Evolutionary conservation across 2,329 filamentous ascomycete genomes (phyloP).

Genomic region (Purpureocillium takamizusanense): DNA sequence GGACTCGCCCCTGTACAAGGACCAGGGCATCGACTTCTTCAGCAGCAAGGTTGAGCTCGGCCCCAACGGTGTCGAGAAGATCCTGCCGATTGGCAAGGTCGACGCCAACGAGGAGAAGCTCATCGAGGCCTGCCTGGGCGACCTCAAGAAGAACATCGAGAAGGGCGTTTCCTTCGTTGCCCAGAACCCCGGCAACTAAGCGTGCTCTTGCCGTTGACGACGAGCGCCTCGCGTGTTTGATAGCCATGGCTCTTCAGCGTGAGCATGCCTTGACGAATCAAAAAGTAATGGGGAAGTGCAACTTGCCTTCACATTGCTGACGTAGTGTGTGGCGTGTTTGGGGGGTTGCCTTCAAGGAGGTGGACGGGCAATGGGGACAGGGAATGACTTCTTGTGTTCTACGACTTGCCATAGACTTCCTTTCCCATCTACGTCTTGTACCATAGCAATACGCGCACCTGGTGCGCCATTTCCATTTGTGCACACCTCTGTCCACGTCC

Average conservation of each 20-base stretch:
- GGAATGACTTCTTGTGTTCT: constrained; percentile 12
- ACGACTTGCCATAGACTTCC: constrained; percentile 21
- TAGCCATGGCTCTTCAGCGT: too few species aligned
- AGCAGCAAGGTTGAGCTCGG: constrained; percentile 91
- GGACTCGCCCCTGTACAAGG: constrained; percentile 95
- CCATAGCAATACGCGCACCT: constrained; percentile 15
- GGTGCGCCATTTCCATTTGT: too few species aligned
- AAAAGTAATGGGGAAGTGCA: constrained; percentile 1
- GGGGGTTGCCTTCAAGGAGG: too few species aligned
- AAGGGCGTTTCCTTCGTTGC: constrained; percentile 67
- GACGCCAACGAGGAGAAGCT: constrained; percentile 83
- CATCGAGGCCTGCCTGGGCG: constrained; percentile 72
- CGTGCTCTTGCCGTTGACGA: not conserved
- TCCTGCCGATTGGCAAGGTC: constrained; percentile 77
- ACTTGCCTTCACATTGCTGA: too few species aligned
- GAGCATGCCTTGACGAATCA: not conserved
- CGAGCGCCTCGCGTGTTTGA: not conserved
- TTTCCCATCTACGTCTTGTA: constrained; percentile 20
- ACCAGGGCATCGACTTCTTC: constrained; percentile 97
- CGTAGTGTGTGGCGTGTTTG: too few species aligned
- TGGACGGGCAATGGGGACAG: constrained; percentile 1
- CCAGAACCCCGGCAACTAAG: constrained; percentile 52
- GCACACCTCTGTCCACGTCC: too few species aligned
- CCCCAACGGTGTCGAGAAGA: constrained; percentile 91
- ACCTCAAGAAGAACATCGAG: constrained; percentile 89